Evolutionary conservation across 805 yeast species (phyloP), one percentile per base, ranked within the genome.

Genomic region (Zygosaccharomyces lentus): DNA sequence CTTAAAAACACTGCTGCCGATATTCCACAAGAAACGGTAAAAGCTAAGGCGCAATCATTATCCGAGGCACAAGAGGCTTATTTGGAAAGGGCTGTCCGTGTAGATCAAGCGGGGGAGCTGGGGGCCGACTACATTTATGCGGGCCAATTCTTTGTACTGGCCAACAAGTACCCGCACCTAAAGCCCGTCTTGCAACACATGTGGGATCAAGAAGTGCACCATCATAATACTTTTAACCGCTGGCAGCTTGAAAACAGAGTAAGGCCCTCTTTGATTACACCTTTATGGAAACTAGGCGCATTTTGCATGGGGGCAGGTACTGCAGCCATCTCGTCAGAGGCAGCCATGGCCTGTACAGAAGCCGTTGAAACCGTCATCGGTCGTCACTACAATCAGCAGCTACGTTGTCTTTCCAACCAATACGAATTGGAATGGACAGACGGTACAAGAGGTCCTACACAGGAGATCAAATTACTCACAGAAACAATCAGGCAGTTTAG

Each of bases 331-430:
- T 84, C 96, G 13, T 87, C 88, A 59, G 96, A 91, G 62, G 97
- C 96, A 2, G 98, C 99, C 2, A 93, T 93, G 99, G 98, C 99
- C 1, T 93, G 99, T 64, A 93, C 99, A 0, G 98, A 90, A 49
- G 98, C 98, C 0, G 98, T 93, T 1, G 99, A 93, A 66, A 93
- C 99, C 0, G 98, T 93, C 5, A 93, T 93, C 64, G 99, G 99
- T 1, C 86, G 87, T 1, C 99, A 93, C 64, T 93, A 93, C 67
- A 93, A 93, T 62, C 82, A 81, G 50, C 99, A 93, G 65, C 71
- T 93, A 53, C 73, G 99, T 43, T 79, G 81, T 34, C 71, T 93
- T 46, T 76, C 78, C 65, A 82, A 80, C 52, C 84, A 83, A 50
- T 87, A 75, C 59, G 75, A 78, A 13, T 71, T 78, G 24, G 62